phyloP scores from a whole-genome alignment of 2,329 filamentous ascomycete species.

The Monilinia polystroma region DNA sequence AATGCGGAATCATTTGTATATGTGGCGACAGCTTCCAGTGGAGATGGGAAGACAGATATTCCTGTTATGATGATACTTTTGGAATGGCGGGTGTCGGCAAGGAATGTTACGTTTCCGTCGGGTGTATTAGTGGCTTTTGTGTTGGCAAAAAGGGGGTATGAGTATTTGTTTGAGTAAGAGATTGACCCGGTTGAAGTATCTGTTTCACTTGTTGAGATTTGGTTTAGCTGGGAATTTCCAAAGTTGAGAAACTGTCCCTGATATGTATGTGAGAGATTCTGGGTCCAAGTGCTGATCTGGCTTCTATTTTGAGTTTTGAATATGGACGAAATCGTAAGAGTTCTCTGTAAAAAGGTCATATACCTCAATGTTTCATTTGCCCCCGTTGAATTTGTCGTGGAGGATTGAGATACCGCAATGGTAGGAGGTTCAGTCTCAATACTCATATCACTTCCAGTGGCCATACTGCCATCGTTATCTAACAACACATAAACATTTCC shows the following conservation, averaged over 20 bases:
- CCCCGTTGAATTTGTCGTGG: background rate
- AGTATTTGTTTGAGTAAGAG: background rate
- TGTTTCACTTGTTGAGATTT: background rate
- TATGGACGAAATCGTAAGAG: background rate
- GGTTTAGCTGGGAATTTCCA: background rate
- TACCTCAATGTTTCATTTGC: background rate
- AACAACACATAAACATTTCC: slow-evolving; percentile 73
- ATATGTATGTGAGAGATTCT: background rate
- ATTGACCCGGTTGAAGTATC: background rate
- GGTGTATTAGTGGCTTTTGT: background rate
- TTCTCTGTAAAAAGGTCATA: background rate
- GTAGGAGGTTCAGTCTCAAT: background rate
- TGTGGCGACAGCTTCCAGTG: background rate
- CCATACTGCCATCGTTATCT: slow-evolving; percentile 29
- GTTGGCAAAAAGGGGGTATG: background rate
- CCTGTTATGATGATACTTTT: background rate
- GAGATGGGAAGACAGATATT: background rate
- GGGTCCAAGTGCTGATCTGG: background rate
- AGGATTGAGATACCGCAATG: background rate
- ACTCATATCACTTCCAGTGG: slow-evolving; percentile 16
- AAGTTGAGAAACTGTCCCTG: background rate
- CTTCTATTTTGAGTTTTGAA: background rate
- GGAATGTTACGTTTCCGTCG: background rate
- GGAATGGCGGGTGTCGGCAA: background rate
- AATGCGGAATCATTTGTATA: background rate